phyloP scores from a whole-genome alignment of 2,329 filamentous ascomycete genomes.

The Blastomyces parvus region DNA sequence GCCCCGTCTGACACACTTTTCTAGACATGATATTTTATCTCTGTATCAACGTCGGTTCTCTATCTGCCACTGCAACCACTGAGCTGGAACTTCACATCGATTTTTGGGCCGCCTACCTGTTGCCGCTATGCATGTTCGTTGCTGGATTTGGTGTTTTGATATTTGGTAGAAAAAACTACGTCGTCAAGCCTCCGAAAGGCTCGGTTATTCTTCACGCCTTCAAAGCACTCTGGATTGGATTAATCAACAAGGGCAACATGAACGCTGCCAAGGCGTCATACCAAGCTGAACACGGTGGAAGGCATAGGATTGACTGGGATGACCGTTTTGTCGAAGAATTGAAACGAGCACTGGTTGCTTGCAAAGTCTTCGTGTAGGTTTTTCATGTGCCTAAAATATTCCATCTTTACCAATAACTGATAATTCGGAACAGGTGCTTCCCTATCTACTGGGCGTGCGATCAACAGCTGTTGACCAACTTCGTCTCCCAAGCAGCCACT shows the following conservation, averaged over 20 bases:
- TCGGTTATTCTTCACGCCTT: slow-evolving; percentile 58
- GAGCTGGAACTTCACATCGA: slow-evolving; percentile 58
- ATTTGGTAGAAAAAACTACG: slow-evolving; percentile 35
- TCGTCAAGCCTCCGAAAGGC: slow-evolving; percentile 47
- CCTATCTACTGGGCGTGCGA: slow-evolving; percentile 62
- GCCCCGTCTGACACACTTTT: slow-evolving; percentile 1
- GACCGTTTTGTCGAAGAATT: slow-evolving; percentile 64
- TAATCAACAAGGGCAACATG: slow-evolving; percentile 45
- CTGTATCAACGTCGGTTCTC: slow-evolving; percentile 63
- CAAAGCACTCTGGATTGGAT: slow-evolving; percentile 44
- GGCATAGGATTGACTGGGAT: slow-evolving; percentile 48
- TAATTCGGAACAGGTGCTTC: slow-evolving; percentile 29
- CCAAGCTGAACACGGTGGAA: slow-evolving; percentile 44
- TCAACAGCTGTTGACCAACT: slow-evolving; percentile 57
- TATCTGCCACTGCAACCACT: slow-evolving; percentile 57
- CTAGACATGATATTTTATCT: slow-evolving; percentile 60
- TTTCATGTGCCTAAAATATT: not conserved
- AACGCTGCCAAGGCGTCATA: slow-evolving; percentile 59
- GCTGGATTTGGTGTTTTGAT: slow-evolving; percentile 49
- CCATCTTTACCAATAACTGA: not conserved
- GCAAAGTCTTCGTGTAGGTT: slow-evolving; percentile 58
- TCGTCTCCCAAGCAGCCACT: slow-evolving; percentile 53
- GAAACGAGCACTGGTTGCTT: slow-evolving; percentile 55
- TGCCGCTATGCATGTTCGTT: slow-evolving; percentile 55
- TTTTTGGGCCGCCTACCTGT: slow-evolving; percentile 56